phyloP scores from a whole-genome alignment of 2,329 filamentous ascomycete genomes.

The Diaporthe citrichinensis region DNA sequence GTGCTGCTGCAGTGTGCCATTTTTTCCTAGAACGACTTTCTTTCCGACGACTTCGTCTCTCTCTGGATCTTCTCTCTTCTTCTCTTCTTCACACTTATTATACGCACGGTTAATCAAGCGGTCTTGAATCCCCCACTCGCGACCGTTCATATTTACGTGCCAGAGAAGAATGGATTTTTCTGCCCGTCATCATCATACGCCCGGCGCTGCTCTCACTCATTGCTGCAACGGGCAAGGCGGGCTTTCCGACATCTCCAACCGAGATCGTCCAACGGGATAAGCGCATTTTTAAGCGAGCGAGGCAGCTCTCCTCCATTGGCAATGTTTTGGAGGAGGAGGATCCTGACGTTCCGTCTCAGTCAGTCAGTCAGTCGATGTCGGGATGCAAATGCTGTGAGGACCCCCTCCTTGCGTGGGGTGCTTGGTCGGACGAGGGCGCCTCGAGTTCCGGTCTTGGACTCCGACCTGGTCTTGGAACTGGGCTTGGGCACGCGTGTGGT shows the following conservation, averaged over 20 bases:
- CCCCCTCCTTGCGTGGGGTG: not conserved
- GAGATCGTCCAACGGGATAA: conserved; percentile 5
- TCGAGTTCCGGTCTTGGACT: not conserved
- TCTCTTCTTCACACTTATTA: conserved; percentile 60
- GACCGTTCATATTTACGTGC: conserved; percentile 74
- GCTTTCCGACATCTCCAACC: conserved; percentile 39
- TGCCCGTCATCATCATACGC: conserved; percentile 42
- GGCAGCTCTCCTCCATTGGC: not conserved
- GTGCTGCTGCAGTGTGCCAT: conserved; percentile 5
- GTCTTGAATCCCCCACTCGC: conserved; percentile 63
- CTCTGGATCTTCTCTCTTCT: conserved; percentile 42
- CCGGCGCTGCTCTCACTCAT: conserved; percentile 18
- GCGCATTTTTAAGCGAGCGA: conserved; percentile 15
- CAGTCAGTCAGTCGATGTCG: conserved; percentile 12
- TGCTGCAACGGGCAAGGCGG: conserved; percentile 38
- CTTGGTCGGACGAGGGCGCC: not conserved
- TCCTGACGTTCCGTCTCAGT: not conserved
- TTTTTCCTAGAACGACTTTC: not conserved
- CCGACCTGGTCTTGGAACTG: not conserved
- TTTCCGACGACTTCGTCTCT: conserved; percentile 13
- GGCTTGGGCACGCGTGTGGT: too few relatives aligned
- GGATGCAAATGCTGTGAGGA: conserved; percentile 8
- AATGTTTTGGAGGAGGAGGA: not conserved
- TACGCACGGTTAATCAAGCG: conserved; percentile 74
- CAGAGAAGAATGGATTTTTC: conserved; percentile 58